Conservation (phyloP, 2,329 filamentous ascomycete species). For the Curvularia sp. region DNA sequence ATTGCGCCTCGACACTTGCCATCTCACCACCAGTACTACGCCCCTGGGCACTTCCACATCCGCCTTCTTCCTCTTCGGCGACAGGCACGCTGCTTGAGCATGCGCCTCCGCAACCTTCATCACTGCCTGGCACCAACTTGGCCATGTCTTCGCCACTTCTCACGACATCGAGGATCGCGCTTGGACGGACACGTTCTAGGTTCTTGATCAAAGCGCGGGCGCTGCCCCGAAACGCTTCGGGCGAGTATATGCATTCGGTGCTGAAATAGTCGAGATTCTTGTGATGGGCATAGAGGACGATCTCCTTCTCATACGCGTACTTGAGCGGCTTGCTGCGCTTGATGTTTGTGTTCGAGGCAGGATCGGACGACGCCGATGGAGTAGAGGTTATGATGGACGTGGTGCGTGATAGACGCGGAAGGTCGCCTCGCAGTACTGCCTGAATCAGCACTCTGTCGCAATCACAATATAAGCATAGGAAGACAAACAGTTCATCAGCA, state of each 20-base stretch:
- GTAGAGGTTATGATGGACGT: constrained; percentile 82
- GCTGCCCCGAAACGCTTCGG: constrained; percentile 93
- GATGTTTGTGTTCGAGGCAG: constrained; percentile 72
- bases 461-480: neutral
- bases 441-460: constrained; percentile 14
- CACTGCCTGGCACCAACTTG: constrained; percentile 70
- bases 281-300: constrained; percentile 96
- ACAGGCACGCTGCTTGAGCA: constrained; percentile 45
- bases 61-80: constrained; percentile 68
- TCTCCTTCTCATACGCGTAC: constrained; percentile 99
- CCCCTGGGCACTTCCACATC: constrained; percentile 76
- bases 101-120: constrained; percentile 44
- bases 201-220: constrained; percentile 94
- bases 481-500: constrained; percentile 80
- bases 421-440: constrained; percentile 78
- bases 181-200: constrained; percentile 88
- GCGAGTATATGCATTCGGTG: constrained; percentile 98
- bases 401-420: constrained; percentile 84
- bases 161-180: constrained; percentile 93
- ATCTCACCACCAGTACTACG: constrained; percentile 75
- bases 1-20: constrained; percentile 77
- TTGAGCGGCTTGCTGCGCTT: constrained; percentile 96
- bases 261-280: constrained; percentile 98
- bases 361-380: constrained; percentile 61
- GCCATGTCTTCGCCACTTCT: constrained; percentile 97